Evolutionary conservation across 345 rosid species (phyloP).

Genomic region (Cochlearia excelsa): DNA sequence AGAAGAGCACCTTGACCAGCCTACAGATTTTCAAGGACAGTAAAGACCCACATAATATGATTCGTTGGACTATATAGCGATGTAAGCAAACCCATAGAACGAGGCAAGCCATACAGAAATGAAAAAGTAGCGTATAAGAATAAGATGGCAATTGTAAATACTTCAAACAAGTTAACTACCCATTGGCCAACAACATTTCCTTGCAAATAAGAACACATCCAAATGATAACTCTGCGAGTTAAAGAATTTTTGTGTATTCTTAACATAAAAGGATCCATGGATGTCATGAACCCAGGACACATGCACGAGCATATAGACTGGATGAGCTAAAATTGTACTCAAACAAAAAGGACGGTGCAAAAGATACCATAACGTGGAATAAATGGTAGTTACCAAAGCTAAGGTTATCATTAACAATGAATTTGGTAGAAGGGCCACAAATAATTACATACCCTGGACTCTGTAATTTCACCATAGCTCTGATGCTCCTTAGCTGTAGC

Average conservation of each 20-base stretch:
- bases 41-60: slow-evolving; percentile 6
- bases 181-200: slow-evolving; percentile 1
- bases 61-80: slow-evolving; percentile 16
- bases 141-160: neutral
- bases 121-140: neutral
- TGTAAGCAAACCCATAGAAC: neutral
- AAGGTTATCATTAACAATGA: slow-evolving; percentile 14
- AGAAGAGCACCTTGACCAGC: slow-evolving; percentile 98
- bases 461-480: slow-evolving; percentile 51
- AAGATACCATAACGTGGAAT: slow-evolving; percentile 9
- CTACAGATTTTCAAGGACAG: slow-evolving; percentile 40
- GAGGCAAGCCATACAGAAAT: slow-evolving; percentile 12
- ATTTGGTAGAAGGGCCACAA: slow-evolving; percentile 1
- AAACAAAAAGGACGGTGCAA: slow-evolving; percentile 3
- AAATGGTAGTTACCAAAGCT: slow-evolving; percentile 8
- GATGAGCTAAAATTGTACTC: slow-evolving; percentile 8
- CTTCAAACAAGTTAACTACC: slow-evolving; percentile 1
- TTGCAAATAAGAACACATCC: slow-evolving; percentile 7
- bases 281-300: slow-evolving; percentile 6
- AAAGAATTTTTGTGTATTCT: neutral
- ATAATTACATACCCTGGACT: slow-evolving; percentile 48
- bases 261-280: slow-evolving; percentile 9
- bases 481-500: slow-evolving; percentile 52
- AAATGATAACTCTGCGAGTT: slow-evolving; percentile 9
- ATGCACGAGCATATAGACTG: slow-evolving; percentile 15